Percentiles rank a stretch among this genome's conserved stretches.
These are phyloP conservation scores for Haplographium delicatum DNA, from an alignment of 495 filamentous ascomycete genomes.

Conservation along the genomic window DNA sequence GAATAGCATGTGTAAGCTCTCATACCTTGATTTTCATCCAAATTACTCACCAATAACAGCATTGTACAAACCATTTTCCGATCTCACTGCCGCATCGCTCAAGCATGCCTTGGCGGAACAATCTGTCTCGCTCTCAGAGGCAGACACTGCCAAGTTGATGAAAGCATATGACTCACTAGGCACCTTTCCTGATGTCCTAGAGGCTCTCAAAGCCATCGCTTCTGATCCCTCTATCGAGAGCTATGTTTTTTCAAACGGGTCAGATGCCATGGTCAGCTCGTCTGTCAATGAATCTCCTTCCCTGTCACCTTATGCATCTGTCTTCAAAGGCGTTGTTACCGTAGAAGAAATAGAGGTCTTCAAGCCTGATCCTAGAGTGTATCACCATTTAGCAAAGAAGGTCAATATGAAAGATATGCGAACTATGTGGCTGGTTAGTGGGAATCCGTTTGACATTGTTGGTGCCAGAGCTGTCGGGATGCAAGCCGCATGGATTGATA, in stretches of 20 bases:
- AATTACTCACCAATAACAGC: constrained; percentile 33
- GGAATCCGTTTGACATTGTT: constrained; percentile 79
- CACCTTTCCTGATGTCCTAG: constrained; percentile 63
- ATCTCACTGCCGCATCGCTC: constrained; percentile 60
- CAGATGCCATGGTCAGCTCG: constrained; percentile 54
- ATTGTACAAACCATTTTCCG: constrained; percentile 57
- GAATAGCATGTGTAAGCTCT: constrained; percentile 65
- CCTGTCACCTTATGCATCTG: constrained; percentile 36
- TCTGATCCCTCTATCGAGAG: constrained; percentile 37
- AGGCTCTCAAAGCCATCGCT: constrained; percentile 42
- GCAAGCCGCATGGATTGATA: constrained; percentile 53
- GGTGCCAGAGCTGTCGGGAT: constrained; percentile 50
- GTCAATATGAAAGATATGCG: constrained; percentile 34
- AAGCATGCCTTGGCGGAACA: constrained; percentile 56
- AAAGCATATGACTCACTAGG: constrained; percentile 62
- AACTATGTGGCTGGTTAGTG: constrained; percentile 67
- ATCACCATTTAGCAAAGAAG: constrained; percentile 52
- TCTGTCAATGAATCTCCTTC: constrained; percentile 52
- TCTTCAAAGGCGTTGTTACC: constrained; percentile 55
- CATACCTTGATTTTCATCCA: background rate
- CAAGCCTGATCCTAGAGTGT: constrained; percentile 65
- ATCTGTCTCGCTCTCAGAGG: constrained; percentile 36
- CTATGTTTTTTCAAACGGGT: constrained; percentile 75
- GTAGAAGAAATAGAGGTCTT: constrained; percentile 56
- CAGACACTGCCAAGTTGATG: constrained; percentile 47